Percentiles rank a stretch among this genome's conserved stretches.
These are phyloP conservation scores for Trichosporon asahii DNA, from an alignment of 1,284 basidiomycete species.

Conservation along the genomic window DNA sequence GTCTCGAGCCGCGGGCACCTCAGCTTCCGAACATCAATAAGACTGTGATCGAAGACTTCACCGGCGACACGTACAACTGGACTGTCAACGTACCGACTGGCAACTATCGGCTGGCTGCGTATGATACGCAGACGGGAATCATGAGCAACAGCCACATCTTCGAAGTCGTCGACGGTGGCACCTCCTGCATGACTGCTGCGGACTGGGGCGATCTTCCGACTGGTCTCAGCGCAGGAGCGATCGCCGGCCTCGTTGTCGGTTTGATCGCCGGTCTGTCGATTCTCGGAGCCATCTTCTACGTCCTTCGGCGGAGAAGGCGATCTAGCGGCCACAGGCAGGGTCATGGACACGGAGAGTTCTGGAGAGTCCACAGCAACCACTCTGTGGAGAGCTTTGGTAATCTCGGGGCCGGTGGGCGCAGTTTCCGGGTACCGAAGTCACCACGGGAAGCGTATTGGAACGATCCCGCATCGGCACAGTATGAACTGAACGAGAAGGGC, in stretches of 20 bases:
- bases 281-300: not conserved
- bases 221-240: not conserved
- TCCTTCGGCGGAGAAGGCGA: not conserved
- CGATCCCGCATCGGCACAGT: not conserved
- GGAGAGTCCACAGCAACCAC: not conserved
- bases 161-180: not conserved
- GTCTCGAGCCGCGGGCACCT: not conserved
- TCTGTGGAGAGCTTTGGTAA: slow-evolving; percentile 5
- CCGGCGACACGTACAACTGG: not conserved
- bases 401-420: not conserved
- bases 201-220: not conserved
- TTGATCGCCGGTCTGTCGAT: not conserved
- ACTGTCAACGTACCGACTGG: not conserved
- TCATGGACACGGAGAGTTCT: not conserved
- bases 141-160: not conserved
- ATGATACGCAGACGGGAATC: not conserved
- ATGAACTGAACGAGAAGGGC: slow-evolving; percentile 2
- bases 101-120: not conserved
- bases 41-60: not conserved
- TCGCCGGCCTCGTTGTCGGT: not conserved
- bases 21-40: not conserved
- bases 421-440: not conserved
- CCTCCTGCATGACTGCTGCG: not conserved
- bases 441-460: not conserved
- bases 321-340: not conserved